These are phyloP conservation scores for Talaromyces wortmannii DNA, from an alignment of 495 filamentous ascomycete genomes.

Conservation along the genomic window DNA sequence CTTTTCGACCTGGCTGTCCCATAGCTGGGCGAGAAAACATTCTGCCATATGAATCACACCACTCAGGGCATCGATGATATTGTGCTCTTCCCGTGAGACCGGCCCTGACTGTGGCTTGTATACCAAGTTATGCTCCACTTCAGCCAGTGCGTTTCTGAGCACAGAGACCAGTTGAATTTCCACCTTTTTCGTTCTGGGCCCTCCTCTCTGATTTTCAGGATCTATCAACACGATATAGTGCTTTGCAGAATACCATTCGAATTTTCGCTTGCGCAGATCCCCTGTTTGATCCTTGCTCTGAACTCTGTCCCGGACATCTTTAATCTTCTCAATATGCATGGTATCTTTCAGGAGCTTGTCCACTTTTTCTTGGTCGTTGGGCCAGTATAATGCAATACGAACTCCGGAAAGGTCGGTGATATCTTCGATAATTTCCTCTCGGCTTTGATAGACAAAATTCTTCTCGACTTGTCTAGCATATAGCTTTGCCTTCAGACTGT, in stretches of 20 bases:
- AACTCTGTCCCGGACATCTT: background rate
- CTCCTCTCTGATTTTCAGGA: background rate
- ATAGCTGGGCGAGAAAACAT: background rate
- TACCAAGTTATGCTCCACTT: conserved; percentile 16
- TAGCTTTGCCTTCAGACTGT: background rate
- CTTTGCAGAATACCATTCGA: conserved; percentile 12
- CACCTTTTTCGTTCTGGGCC: conserved; percentile 3
- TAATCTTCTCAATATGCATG: conserved; percentile 5
- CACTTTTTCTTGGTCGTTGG: conserved; percentile 6
- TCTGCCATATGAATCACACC: background rate
- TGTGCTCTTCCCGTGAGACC: background rate
- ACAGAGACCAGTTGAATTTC: conserved; percentile 20
- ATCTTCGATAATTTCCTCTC: conserved; percentile 7
- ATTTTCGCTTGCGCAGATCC: conserved; percentile 1
- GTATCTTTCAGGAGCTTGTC: conserved; percentile 5
- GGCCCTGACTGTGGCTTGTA: conserved; percentile 11
- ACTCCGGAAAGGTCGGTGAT: conserved; percentile 12
- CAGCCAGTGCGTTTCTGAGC: conserved; percentile 15
- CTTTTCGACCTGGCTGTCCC: background rate
- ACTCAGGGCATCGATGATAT: background rate
- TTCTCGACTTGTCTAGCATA: background rate
- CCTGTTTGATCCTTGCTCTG: background rate
- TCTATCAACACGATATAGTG: conserved; percentile 12
- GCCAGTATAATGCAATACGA: conserved; percentile 10
- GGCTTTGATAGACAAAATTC: background rate